Base-by-base conservation (phyloP, 495 filamentous ascomycete species). In the Xylaria curta region DNA sequence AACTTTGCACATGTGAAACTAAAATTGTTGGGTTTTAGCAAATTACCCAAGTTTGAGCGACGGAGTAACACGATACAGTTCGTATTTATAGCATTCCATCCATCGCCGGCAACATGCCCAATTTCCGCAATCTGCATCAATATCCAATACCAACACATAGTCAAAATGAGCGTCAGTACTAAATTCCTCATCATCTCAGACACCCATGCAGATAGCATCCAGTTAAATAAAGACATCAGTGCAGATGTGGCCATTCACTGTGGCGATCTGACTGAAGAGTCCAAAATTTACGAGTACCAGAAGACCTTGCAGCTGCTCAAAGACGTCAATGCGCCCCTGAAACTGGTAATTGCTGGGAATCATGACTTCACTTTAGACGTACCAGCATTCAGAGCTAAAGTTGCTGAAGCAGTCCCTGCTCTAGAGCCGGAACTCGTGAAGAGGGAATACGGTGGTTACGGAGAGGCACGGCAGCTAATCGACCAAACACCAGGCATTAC, bases 311-410 rank as follows among this genome's bases (percentile, higher is more conserved):
- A 81, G 7, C 84, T 92, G 75, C 82, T 96, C 17, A 76, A 77
- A 26, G 73, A 69, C 1, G 86, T 90, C 66, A 74, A 88, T 12
- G 92, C 93, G 0, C 87, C 90, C 21, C 79, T 94, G 7, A 97
- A 95, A 71, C 81, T 97, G 46, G 88, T 95, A 44, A 94, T 97
- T 64, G 89, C 93, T 1, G 93, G 93, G 0, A 95, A 95, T 77
- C 93, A 94, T 80, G 93, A 95, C 76, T 86, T 92, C 66, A 88
- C 88, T 0, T 86, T 95, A 4, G 92, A 96, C 76, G 78, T 79
- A 36, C 79, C 85, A 3, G 86, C 47, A 0, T 79, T 79, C 44
- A 68, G 31, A 47, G 21, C 60, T 7, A 71, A 72, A 21, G 31
- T 77, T 4, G 44, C 26, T 8, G 74, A 78, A 49, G 73, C 74